phyloP scores from a whole-genome alignment of 2,329 filamentous ascomycete species.

The Aureobasidium sp. region DNA sequence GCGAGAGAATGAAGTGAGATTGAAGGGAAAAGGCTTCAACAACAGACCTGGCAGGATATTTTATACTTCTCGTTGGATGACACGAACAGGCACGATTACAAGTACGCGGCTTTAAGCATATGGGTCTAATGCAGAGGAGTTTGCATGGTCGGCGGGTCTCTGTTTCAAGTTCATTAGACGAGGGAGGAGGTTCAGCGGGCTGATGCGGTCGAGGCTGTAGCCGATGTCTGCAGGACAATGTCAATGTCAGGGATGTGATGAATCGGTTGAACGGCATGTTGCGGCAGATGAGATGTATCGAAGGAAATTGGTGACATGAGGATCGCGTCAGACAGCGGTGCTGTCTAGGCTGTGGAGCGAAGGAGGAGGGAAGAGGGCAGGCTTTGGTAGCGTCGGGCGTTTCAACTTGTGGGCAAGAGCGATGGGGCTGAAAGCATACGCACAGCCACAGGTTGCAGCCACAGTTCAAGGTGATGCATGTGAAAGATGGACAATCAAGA shows the following conservation, averaged over 20 bases:
- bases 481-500: not conserved
- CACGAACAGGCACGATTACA: not conserved
- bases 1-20: not conserved
- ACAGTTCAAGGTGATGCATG: not conserved
- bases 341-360: not conserved
- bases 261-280: not conserved
- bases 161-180: slow-evolving; percentile 14
- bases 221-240: slow-evolving; percentile 4
- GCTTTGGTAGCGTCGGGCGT: no score
- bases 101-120: not conserved
- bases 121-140: slow-evolving; percentile 13
- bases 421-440: not conserved
- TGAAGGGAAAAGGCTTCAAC: not conserved
- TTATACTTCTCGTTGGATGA: slow-evolving; percentile 1
- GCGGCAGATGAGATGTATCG: not conserved
- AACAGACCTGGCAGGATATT: not conserved
- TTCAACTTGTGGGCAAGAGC: not conserved
- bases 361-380: not conserved
- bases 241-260: not conserved
- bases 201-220: not conserved
- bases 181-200: slow-evolving; percentile 4
- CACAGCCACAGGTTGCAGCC: slow-evolving; percentile 1
- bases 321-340: not conserved
- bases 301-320: not conserved
- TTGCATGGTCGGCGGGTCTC: slow-evolving; percentile 9